Evolutionary conservation across 805 yeast species (phyloP).

Genomic region (Myxozyma nipponensis): DNA sequence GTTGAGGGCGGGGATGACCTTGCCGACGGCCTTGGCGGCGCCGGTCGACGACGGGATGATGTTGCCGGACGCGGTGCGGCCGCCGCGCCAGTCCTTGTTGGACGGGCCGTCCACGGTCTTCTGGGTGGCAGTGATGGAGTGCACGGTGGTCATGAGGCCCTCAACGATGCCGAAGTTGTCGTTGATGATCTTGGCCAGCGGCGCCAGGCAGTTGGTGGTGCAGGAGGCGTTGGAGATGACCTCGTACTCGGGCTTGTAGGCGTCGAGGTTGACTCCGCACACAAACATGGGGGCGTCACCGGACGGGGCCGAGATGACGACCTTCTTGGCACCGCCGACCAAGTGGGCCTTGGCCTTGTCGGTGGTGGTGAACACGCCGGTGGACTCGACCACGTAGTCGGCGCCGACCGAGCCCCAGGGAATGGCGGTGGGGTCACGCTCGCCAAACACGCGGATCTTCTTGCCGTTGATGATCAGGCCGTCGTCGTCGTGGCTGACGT

Average conservation of each 20-base stretch:
- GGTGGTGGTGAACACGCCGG: constrained; percentile 85
- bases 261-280: constrained; percentile 80
- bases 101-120: constrained; percentile 97
- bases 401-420: constrained; percentile 83
- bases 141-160: constrained; percentile 95
- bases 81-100: constrained; percentile 98
- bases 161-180: constrained; percentile 83
- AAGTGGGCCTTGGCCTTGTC: constrained; percentile 82
- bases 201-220: constrained; percentile 94
- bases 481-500: constrained; percentile 49
- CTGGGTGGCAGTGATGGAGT: constrained; percentile 94
- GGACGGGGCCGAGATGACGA: constrained; percentile 90
- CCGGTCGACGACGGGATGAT: constrained; percentile 94
- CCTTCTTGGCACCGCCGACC: constrained; percentile 92
- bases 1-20: constrained; percentile 84
- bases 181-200: constrained; percentile 84
- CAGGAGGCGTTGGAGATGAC: constrained; percentile 91
- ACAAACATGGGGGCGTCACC: constrained; percentile 94
- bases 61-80: constrained; percentile 94
- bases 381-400: constrained; percentile 85
- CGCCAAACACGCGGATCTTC: constrained; percentile 65
- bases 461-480: constrained; percentile 65
- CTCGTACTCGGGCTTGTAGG: constrained; percentile 68
- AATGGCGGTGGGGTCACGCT: constrained; percentile 77
- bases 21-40: constrained; percentile 97